A percentile compares a stretch with the other conserved stretches of the same genome.
Conservation (phyloP, 495 filamentous ascomycete genomes). For the Cenococcum geophilum region DNA sequence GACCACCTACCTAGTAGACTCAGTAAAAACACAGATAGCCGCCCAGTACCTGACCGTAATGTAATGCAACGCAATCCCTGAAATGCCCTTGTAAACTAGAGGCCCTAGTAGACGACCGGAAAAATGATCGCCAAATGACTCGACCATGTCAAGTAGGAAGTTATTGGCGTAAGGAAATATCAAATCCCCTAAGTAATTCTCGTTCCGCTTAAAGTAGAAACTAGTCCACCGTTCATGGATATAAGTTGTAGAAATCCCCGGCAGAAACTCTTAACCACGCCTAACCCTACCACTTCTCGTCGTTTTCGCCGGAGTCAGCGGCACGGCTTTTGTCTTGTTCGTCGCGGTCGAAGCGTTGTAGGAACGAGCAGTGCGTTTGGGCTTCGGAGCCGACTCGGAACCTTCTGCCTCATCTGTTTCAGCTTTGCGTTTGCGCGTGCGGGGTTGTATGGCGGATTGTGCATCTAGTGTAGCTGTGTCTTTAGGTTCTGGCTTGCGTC, state of each 20-base stretch:
- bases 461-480: slow-evolving; percentile 2
- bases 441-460: background rate
- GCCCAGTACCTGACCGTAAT: background rate
- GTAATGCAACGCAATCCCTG: background rate
- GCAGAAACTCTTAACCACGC: background rate
- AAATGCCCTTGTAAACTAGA: background rate
- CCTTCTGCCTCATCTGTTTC: slow-evolving; percentile 5
- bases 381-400: slow-evolving; percentile 13
- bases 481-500: slow-evolving; percentile 1
- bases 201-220: background rate
- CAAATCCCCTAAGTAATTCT: background rate
- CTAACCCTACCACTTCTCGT: slow-evolving; percentile 16
- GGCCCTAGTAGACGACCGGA: too few species aligned
- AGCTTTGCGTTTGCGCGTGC: slow-evolving; percentile 22
- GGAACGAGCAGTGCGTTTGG: slow-evolving; percentile 18
- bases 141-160: too few species aligned
- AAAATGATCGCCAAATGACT: too few species aligned
- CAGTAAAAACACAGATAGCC: background rate
- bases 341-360: slow-evolving; percentile 28
- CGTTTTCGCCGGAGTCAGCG: slow-evolving; percentile 6
- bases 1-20: background rate
- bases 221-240: background rate
- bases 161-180: background rate
- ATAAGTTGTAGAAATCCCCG: background rate
- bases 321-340: slow-evolving; percentile 10